These are phyloP conservation scores for Pisolithus thermaeus DNA, from an alignment of 1,284 basidiomycete genomes.

Conservation along the genomic window DNA sequence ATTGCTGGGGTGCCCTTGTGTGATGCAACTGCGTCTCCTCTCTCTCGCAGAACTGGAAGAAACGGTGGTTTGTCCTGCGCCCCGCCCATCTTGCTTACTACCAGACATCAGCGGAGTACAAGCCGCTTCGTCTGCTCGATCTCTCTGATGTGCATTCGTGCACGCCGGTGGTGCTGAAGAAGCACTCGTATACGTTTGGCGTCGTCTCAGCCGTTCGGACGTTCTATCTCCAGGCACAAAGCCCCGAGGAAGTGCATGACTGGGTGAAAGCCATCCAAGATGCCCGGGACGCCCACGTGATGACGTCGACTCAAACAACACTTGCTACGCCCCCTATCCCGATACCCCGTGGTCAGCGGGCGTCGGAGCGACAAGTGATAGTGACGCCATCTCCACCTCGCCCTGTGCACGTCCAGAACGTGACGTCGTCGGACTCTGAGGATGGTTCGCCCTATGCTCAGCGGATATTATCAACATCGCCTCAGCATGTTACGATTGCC, in stretches of 20 bases:
- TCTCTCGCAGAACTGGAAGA: conserved; percentile 85
- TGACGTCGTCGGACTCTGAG: conserved; percentile 76
- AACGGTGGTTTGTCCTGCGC: conserved; percentile 96
- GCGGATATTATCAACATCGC: conserved; percentile 34
- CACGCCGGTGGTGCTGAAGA: conserved; percentile 84
- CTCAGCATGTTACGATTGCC: conserved; percentile 22
- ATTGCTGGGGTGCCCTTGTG: not conserved
- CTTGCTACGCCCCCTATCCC: conserved; percentile 39
- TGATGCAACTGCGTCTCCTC: not conserved
- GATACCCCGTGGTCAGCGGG: conserved; percentile 40
- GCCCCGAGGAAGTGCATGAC: conserved; percentile 63
- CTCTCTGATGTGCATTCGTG: conserved; percentile 88
- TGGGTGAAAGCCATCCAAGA: conserved; percentile 87
- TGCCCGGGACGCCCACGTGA: conserved; percentile 60
- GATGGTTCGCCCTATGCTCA: conserved; percentile 46
- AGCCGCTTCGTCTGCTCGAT: conserved; percentile 86
- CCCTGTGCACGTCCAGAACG: conserved; percentile 28
- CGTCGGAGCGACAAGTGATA: conserved; percentile 26
- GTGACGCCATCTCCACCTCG: conserved; percentile 44
- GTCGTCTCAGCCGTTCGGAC: conserved; percentile 89
- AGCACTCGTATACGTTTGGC: conserved; percentile 86
- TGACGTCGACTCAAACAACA: conserved; percentile 54
- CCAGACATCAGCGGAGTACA: conserved; percentile 92
- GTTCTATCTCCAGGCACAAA: conserved; percentile 87
- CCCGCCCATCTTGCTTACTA: conserved; percentile 93